Evolutionary conservation across 2,329 filamentous ascomycete species (phyloP).

Genomic region (Gremmenia infestans): DNA sequence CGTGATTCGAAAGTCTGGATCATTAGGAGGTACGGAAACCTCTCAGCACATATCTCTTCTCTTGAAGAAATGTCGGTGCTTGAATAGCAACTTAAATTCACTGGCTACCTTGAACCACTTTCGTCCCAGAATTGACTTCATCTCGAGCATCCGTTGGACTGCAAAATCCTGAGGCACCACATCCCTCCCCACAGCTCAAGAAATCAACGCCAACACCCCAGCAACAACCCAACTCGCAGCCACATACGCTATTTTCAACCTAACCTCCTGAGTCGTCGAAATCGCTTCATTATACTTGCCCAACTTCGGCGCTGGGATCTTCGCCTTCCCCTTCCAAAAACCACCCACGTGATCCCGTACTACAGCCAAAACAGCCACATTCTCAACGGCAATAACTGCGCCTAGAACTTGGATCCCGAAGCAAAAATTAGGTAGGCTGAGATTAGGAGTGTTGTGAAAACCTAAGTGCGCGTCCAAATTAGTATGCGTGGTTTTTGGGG

Average conservation of each 20-base stretch:
- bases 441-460: slow-evolving; percentile 1
- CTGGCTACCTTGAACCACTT: too few species aligned
- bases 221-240: slow-evolving; percentile 15
- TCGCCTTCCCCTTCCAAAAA: slow-evolving; percentile 22
- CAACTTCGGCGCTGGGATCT: slow-evolving; percentile 17
- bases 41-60: too few species aligned
- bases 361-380: slow-evolving; percentile 17
- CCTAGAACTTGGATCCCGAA: neutral
- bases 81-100: too few species aligned
- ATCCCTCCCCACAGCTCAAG: neutral
- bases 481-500: neutral
- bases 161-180: too few species aligned
- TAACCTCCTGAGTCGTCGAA: slow-evolving; percentile 19
- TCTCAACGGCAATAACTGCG: slow-evolving; percentile 4
- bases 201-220: slow-evolving; percentile 5
- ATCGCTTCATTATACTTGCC: slow-evolving; percentile 25
- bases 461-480: neutral
- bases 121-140: too few species aligned
- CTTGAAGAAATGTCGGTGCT: too few species aligned
- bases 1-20: too few species aligned
- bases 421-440: slow-evolving; percentile 6
- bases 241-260: slow-evolving; percentile 22
- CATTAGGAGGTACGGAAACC: too few species aligned
- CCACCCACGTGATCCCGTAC: slow-evolving; percentile 17
- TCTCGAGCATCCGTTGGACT: too few species aligned